Base-by-base conservation (phyloP, 345 rosid genomes). In the Acer yangbiense region DNA sequence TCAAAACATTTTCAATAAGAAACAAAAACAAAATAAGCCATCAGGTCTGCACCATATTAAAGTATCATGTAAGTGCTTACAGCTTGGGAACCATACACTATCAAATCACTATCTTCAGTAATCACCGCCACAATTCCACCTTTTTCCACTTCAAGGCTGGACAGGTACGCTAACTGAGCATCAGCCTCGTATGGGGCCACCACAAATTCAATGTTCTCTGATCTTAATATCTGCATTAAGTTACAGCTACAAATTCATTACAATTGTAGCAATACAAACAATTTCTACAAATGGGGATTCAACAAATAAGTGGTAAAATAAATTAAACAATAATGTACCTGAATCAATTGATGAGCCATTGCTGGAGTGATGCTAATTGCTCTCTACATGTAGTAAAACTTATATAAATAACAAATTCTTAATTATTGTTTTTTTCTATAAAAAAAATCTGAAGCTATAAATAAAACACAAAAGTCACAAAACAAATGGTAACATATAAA, bases 151-250 rank as follows among this genome's bases (percentile, higher is more conserved):
- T 85, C 89, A 61, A 91, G 89, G 79, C 90, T 87, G 69, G 93
- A 85, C 68, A 93, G 78, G 75, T 95, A 89, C 23, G 97, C 98
- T 80, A 95, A 83, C 81, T 95, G 97, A 78, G 98, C 98, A 89
- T 95, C 98, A 52, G 98, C 98, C 87, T 95, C 97, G 14, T 95
- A 93, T 3, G 98, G 98, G 74, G 97, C 98, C 80, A 95, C 98
- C 79, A 95, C 87, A 82, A 86, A 95, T 83, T 95, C 95, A 61
- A 95, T 77, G 52, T 92, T 88, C 83, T 91, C 94, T 46, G 85
- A 87, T 82, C 83, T 93, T 82, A 95, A 82, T 57, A 83, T 87
- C 98, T 94, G 88, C 41, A 84, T 17, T 43, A 71, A 50, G 12
- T 25, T 60, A 10, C 6, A 35, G 44, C 13, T 6, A 32, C 23